Percentiles rank a stretch among this genome's conserved stretches.
phyloP scores from a whole-genome alignment of 257 asterid genomes.

The Jasminum sambac region DNA sequence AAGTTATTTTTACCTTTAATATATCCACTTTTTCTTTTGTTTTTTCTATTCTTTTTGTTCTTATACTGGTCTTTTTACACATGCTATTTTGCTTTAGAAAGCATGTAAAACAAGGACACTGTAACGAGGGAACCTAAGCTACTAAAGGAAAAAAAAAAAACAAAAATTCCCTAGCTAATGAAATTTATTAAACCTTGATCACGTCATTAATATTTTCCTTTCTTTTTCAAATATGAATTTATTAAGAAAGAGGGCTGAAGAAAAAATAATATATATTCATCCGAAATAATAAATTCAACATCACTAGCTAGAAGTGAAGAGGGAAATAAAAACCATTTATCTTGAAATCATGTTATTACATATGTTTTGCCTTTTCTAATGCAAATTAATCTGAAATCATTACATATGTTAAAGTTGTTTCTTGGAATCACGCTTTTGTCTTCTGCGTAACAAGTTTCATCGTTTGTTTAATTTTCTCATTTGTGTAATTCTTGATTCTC shows the following conservation, averaged over 20 bases:
- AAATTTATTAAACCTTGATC: too few relatives aligned
- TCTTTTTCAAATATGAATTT: neutral
- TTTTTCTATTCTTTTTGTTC: constrained; percentile 20
- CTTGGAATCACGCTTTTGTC: constrained; percentile 6
- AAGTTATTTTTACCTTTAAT: constrained; percentile 39
- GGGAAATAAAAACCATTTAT: neutral
- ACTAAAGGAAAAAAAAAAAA: too few relatives aligned
- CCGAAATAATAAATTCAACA: neutral
- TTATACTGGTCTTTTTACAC: neutral
- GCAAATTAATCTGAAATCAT: neutral
- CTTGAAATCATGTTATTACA: neutral
- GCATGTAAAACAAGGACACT: too few relatives aligned
- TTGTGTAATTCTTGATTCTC: neutral
- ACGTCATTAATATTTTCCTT: too few relatives aligned
- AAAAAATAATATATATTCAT: neutral
- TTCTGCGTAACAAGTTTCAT: neutral
- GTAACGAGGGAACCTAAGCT: too few relatives aligned
- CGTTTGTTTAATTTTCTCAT: neutral
- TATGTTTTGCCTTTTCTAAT: too few relatives aligned
- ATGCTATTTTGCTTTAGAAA: neutral
- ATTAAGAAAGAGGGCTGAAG: neutral
- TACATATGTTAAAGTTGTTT: neutral
- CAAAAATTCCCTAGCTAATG: too few relatives aligned
- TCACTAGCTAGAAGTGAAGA: neutral
- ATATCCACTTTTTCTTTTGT: constrained; percentile 29